Percentiles rank a stretch among this genome's conserved stretches.
Evolutionary conservation across 1,284 basidiomycete species (phyloP).

Genomic region (Fomitopsis betulina): DNA sequence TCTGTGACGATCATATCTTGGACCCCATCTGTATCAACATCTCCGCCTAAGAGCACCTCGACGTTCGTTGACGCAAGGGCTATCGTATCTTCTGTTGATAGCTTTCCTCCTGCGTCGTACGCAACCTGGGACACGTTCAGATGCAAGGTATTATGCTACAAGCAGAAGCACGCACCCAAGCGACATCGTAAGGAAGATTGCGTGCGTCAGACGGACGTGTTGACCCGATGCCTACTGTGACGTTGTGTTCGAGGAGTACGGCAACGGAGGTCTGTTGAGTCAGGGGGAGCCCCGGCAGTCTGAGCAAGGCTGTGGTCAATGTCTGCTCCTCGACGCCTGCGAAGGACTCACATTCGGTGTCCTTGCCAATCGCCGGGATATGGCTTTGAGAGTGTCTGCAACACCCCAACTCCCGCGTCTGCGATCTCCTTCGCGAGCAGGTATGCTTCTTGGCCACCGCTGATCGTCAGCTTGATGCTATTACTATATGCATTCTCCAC

Average conservation of each 20-base stretch:
- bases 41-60: slow-evolving; percentile 47
- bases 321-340: neutral
- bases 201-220: slow-evolving; percentile 49
- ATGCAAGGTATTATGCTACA: neutral
- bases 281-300: slow-evolving; percentile 70
- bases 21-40: slow-evolving; percentile 7
- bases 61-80: slow-evolving; percentile 60
- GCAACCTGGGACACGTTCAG: slow-evolving; percentile 17
- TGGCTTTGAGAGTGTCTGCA: slow-evolving; percentile 56
- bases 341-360: slow-evolving; percentile 38
- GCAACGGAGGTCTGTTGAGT: slow-evolving; percentile 62
- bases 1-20: slow-evolving; percentile 43
- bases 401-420: slow-evolving; percentile 67
- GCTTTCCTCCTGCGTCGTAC: slow-evolving; percentile 30
- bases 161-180: slow-evolving; percentile 36
- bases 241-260: slow-evolving; percentile 58
- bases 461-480: slow-evolving; percentile 51
- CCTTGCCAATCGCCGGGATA: slow-evolving; percentile 60
- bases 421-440: slow-evolving; percentile 74
- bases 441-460: slow-evolving; percentile 73
- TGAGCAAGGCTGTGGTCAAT: slow-evolving; percentile 13
- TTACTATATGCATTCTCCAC: slow-evolving; percentile 45
- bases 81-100: slow-evolving; percentile 50
- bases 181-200: slow-evolving; percentile 60
- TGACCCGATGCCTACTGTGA: slow-evolving; percentile 71